Base-by-base conservation (phyloP, 495 filamentous ascomycete species). In the Tuber umbilicatum region DNA sequence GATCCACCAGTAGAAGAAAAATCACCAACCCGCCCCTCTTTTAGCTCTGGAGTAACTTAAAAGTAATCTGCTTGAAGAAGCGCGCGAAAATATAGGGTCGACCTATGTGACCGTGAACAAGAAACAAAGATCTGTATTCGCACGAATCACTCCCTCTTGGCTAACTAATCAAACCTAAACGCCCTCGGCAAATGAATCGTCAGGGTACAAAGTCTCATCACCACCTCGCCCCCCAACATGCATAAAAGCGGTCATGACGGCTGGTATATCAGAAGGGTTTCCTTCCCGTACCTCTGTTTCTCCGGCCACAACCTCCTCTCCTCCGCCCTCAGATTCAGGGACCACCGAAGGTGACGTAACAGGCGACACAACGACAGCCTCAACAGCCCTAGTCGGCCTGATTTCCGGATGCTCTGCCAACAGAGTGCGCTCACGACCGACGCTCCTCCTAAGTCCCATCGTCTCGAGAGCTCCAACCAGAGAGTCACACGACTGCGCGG, bases 401-500 rank as follows among this genome's bases (percentile, higher is more conserved):
- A 74, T 31, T 35, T 80, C 80, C 14, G 72, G 70, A 1, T 90
- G 38, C 2, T 87, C 82, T 71, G 86, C 83, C 50, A 98, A 86
- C 23, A 99, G 85, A 0, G 95, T 99, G 27, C 95, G 89, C 83
- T 98, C 92, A 6, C 95, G 88, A 37, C 86, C 84, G 1, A 91
- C 83, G 80, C 94, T 95, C 72, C 94, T 89, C 78, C 91, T 91
- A 83, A 99, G 94, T 76, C 94, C 94, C 37, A 99, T 87, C 42
- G 89, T 88, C 37, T 88, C 89, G 76, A 99, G 86, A 21, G 91
- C 92, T 27, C 91, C 91, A 0, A 94, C 93, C 27, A 99, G 86
- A 40, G 93, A 93, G 78, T 96, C 94, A n/a, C 93, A 97, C 83
- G 94, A 97, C 82, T 98, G 96, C 64, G 88, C 89, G 9, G 88